These are phyloP conservation scores for Beauveria brongniartii DNA, from an alignment of 2,329 filamentous ascomycete species.

Conservation along the genomic window DNA sequence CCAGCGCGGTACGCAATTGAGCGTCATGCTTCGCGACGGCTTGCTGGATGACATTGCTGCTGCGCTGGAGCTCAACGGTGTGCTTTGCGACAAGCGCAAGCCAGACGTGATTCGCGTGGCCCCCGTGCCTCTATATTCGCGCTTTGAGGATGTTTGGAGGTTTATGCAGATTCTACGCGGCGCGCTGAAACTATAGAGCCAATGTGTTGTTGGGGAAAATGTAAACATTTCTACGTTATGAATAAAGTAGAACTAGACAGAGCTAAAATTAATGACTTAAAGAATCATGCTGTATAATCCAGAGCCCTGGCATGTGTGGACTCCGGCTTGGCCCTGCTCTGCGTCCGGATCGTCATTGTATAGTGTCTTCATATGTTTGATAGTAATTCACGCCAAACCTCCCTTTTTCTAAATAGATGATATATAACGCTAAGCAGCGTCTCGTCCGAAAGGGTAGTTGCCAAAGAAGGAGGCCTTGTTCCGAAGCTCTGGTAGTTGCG, in stretches of 20 bases:
- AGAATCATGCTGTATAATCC: neutral
- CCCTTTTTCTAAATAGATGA: neutral
- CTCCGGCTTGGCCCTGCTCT: neutral
- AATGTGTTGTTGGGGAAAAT: neutral
- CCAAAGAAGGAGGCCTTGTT: neutral
- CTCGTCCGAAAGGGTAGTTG: too few relatives aligned
- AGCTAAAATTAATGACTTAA: neutral
- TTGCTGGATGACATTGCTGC: slow-evolving; percentile 61
- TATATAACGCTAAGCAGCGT: neutral
- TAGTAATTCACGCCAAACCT: neutral
- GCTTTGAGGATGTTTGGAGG: slow-evolving; percentile 60
- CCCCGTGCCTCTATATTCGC: slow-evolving; percentile 78
- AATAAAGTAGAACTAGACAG: neutral
- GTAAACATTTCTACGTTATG: neutral
- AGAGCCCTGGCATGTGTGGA: neutral
- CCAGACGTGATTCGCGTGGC: slow-evolving; percentile 80
- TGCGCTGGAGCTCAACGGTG: slow-evolving; percentile 57
- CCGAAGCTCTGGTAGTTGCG: neutral
- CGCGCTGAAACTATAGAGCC: slow-evolving; percentile 22
- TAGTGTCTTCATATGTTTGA: neutral
- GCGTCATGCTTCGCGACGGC: slow-evolving; percentile 59
- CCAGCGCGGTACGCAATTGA: slow-evolving; percentile 72
- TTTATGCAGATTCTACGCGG: slow-evolving; percentile 35
- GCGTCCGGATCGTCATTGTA: neutral
- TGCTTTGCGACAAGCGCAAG: slow-evolving; percentile 75